Base-by-base conservation (phyloP, 768 basidiomycete species). In the Trametes gibbosa region DNA sequence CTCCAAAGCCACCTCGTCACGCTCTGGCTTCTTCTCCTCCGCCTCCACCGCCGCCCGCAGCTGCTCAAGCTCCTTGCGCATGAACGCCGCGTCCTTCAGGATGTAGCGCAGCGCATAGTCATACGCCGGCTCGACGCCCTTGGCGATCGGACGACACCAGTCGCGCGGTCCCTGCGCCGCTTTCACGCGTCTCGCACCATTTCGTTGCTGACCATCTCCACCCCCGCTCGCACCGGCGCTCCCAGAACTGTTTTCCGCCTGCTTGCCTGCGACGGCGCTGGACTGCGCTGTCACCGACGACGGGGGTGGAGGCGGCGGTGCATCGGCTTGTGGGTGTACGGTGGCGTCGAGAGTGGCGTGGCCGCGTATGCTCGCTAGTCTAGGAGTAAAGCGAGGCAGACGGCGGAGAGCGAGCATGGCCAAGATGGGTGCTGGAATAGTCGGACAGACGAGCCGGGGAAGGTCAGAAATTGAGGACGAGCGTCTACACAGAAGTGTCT, bases 71-170 rank as follows among this genome's bases (percentile, higher is more conserved):
- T 85, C 78, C 1, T 65, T 65, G 56, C 79, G 78, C 32, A 90
- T 69, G 1, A 63, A 65, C 9, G 73, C 67, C 40, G 86, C 82
- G 74, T 97, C 92, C 16, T 72, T 67, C 29, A 78, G 76, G 56
- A 98, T 82, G 64, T 86, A 77, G 59, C 82, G 77, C 43, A 98
- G 74, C 0, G 95, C 94, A 54, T 89, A 81, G 74, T 98, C 96
- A 67, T 93, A 97, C 4, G 85, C 89, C 2, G 88, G 88, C 25
- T 92, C 72, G 8, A 85, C 80, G 6, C 87, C 87, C 21, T 71
- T 70, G 13, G 76, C 79, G 5, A 92, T 70, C 4, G 90, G 86
- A 16, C 81, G 67, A 48, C 82, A 84, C 87, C 87, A 92, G 71
- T 81, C 70, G 23, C 83, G 77, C 2, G 85, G 86, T 1, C 72